Evolutionary conservation across 1,139 yeast genomes (phyloP).

Genomic region (Tardiomyces digboiensis): DNA sequence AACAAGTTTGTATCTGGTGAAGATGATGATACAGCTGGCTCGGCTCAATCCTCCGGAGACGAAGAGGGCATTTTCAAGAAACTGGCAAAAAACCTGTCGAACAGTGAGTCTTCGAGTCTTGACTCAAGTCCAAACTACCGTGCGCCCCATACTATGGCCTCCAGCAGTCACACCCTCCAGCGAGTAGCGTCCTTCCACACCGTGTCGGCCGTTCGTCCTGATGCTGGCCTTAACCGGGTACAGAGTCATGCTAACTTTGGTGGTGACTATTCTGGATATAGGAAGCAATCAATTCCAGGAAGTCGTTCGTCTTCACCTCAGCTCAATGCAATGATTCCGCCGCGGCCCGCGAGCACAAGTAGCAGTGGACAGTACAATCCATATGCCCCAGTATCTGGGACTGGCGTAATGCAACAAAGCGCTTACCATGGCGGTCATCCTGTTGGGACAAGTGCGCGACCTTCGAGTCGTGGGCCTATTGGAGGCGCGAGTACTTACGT

Average conservation of each 20-base stretch:
- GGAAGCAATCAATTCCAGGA: neutral
- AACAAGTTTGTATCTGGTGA: conserved; percentile 90
- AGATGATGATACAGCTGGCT: conserved; percentile 15
- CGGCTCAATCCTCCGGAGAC: conserved; percentile 25
- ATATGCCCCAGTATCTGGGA: conserved; percentile 1
- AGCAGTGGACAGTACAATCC: neutral
- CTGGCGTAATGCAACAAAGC: neutral
- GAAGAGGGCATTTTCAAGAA: conserved; percentile 62
- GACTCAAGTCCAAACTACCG: conserved; percentile 6
- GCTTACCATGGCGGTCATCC: too few species aligned
- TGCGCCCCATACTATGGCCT: conserved; percentile 2
- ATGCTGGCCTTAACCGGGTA: neutral
- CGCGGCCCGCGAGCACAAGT: conserved; percentile 1
- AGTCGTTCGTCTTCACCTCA: neutral
- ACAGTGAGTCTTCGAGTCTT: conserved; percentile 6
- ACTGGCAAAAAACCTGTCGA: conserved; percentile 28
- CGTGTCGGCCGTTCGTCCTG: neutral
- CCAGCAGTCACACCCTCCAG: conserved; percentile 3
- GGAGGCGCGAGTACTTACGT: too few species aligned
- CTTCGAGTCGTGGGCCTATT: too few species aligned
- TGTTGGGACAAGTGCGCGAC: too few species aligned
- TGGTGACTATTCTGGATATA: neutral
- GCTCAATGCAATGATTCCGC: neutral
- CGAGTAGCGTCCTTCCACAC: neutral
- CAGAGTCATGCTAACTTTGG: neutral